Evolutionary conservation across 768 basidiomycete genomes (phyloP), one percentile per base, ranked within the genome.

Genomic region (Goffeauzyma gilvescens): DNA sequence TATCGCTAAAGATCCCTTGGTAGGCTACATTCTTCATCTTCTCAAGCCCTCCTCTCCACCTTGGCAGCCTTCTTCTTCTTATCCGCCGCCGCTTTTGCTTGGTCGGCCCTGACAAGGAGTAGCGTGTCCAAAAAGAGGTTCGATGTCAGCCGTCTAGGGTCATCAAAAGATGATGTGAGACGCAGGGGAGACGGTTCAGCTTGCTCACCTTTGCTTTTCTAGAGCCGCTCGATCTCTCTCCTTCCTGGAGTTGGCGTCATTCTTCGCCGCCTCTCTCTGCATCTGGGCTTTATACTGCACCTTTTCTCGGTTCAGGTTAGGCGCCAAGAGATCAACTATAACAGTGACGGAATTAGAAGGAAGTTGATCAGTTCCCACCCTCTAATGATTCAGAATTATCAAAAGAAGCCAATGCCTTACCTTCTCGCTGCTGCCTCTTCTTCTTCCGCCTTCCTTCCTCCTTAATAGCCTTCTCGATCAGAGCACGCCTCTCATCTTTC

Each of bases 41-140:
- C 27, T 46, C 41, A 60, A 7, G 50, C 62, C 25, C 59, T 45
- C 6, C 59, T 34, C 38, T 63, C 61, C 32, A 52, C 52, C 50
- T 63, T 63, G 14, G 55, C 55, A 6, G 59, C 58, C 38, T 63
- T 63, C 46, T 63, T 63, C 52, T 63, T 57, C 43, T 59, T 58
- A 26, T 63, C 61, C 10, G 57, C 55, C 32, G 60, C 60, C 1
- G 61, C 57, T 45, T 58, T 60, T 2, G 59, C 61, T 32, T 50
- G 48, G 44, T 63, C 61, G 13, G 57, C 57, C 18, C 58, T 60
- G 41, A 31, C 6, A 32, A 40, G n/a, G 21, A 15, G 35, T 28
- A 3, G 6, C 14, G 4, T 6, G 24, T 9, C 17, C 24, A 33
- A 12, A 7, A 10, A 6, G 5, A 5, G 21, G 26, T 20, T 14